Conservation (phyloP, 1,284 basidiomycete species). For the Apiotrichum sp. region DNA sequence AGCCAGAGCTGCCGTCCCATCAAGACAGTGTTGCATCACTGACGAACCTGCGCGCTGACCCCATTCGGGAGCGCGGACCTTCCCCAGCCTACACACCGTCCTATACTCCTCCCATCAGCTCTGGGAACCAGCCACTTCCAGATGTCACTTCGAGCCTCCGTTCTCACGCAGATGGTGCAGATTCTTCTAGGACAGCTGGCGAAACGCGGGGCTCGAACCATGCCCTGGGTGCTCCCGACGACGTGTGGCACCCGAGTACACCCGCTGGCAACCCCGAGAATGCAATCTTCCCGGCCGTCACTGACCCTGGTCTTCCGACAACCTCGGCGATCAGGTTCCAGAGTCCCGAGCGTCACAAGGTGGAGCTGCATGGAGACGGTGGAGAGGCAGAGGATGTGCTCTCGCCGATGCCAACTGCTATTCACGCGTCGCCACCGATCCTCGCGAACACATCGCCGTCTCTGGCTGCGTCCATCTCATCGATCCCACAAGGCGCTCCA, state of each 20-base stretch:
- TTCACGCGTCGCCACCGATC: not conserved
- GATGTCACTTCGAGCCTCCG: conserved; percentile 21
- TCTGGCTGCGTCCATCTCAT: not conserved
- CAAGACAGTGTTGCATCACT: not conserved
- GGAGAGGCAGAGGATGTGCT: not conserved
- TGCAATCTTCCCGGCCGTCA: not conserved
- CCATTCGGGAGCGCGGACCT: conserved; percentile 32
- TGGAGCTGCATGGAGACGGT: no score
- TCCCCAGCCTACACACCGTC: conserved; percentile 42
- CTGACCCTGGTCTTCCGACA: not conserved
- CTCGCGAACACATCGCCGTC: not conserved
- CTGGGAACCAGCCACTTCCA: conserved; percentile 8
- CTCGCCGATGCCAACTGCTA: not conserved
- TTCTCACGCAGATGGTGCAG: conserved; percentile 15
- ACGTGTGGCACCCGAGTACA: not conserved
- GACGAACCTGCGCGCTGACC: not conserved
- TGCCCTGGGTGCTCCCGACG: not conserved
- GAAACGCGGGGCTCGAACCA: not conserved
- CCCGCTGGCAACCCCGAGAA: not conserved
- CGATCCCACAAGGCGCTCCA: not conserved
- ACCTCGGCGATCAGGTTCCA: not conserved
- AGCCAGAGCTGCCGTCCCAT: not conserved
- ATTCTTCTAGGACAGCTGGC: conserved; percentile 4
- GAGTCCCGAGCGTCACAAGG: not conserved
- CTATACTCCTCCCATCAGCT: not conserved